Percentiles rank a stretch among this genome's conserved stretches.
phyloP scores from a whole-genome alignment of 805 yeast genomes.

The Debaryomyces hansenii region DNA sequence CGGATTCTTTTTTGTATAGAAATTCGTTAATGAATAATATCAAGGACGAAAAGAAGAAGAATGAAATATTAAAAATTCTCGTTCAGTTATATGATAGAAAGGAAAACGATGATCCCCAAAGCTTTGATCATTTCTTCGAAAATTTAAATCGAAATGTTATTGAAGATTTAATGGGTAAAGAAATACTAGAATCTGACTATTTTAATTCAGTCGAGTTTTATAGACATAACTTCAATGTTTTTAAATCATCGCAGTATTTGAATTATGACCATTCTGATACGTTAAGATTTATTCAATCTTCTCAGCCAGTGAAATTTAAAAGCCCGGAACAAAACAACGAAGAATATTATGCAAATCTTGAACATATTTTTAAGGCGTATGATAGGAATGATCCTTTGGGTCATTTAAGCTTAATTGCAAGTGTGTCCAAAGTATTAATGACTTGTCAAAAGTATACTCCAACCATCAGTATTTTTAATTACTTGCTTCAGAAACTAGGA shows the following conservation, averaged over 20 bases:
- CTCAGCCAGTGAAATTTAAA: constrained; percentile 9
- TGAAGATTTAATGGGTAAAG: constrained; percentile 8
- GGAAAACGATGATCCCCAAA: constrained; percentile 8
- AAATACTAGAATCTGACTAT: constrained; percentile 11
- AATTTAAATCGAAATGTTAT: constrained; percentile 11
- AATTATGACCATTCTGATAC: constrained; percentile 34
- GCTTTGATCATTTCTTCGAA: constrained; percentile 13
- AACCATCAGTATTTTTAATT: constrained; percentile 19
- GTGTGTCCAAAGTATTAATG: constrained; percentile 9
- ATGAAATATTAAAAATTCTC: constrained; percentile 18
- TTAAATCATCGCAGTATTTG: constrained; percentile 32
- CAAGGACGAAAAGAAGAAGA: constrained; percentile 13
- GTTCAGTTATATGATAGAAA: constrained; percentile 3
- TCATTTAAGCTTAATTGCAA: constrained; percentile 13
- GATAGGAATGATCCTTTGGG: constrained; percentile 4
- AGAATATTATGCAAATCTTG: constrained; percentile 21
- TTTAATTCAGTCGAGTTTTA: constrained; percentile 24
- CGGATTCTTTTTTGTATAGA: constrained; percentile 12
- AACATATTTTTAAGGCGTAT: constrained; percentile 15
- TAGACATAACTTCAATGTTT: constrained; percentile 21
- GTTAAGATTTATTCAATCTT: constrained; percentile 15
- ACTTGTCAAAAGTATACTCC: constrained; percentile 20
- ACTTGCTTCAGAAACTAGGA: constrained; percentile 26
- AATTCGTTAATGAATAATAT: constrained; percentile 17
- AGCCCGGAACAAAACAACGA: constrained; percentile 13